These are phyloP conservation scores for Astraeus odoratus DNA, from an alignment of 768 basidiomycete species.

Conservation along the genomic window DNA sequence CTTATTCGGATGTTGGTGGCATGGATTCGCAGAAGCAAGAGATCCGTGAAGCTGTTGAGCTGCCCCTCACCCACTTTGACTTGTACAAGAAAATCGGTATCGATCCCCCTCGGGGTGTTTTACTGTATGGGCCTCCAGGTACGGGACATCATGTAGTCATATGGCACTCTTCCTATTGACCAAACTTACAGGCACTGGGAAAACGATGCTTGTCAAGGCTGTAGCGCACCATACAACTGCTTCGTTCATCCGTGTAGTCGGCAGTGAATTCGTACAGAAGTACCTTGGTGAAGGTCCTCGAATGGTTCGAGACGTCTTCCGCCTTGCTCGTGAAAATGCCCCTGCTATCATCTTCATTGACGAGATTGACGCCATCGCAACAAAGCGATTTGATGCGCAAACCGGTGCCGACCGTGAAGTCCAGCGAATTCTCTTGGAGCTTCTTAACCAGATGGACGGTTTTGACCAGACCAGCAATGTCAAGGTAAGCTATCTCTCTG, in stretches of 20 bases:
- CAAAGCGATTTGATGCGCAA: constrained; percentile 98
- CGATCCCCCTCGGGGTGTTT: constrained; percentile 94
- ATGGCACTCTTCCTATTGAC: constrained; percentile 3
- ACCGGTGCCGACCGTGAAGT: constrained; percentile 99
- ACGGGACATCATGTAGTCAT: constrained; percentile 12
- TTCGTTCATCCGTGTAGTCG: constrained; percentile 95
- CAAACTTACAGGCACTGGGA: constrained; percentile 76
- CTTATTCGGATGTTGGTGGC: constrained; percentile 92
- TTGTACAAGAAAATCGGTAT: constrained; percentile 99
- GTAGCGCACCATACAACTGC: constrained; percentile 98
- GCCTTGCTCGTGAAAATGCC: constrained; percentile 92
- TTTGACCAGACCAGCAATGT: constrained; percentile 99
- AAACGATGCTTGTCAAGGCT: constrained; percentile 99
- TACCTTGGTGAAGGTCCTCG: constrained; percentile 98
- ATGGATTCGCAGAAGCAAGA: constrained; percentile 99
- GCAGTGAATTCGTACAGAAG: constrained; percentile 98
- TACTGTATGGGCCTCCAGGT: constrained; percentile 97
- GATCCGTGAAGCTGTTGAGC: constrained; percentile 95
- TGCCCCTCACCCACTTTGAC: constrained; percentile 95
- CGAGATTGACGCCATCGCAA: constrained; percentile 97
- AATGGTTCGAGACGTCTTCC: constrained; percentile 99
- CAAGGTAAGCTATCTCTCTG: constrained; percentile 50
- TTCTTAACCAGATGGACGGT: constrained; percentile 99
- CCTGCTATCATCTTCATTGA: constrained; percentile 99
- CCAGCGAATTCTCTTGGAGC: constrained; percentile 93